Base-by-base conservation (phyloP, 306 rosid genomes). In the Cicer yamashitae region DNA sequence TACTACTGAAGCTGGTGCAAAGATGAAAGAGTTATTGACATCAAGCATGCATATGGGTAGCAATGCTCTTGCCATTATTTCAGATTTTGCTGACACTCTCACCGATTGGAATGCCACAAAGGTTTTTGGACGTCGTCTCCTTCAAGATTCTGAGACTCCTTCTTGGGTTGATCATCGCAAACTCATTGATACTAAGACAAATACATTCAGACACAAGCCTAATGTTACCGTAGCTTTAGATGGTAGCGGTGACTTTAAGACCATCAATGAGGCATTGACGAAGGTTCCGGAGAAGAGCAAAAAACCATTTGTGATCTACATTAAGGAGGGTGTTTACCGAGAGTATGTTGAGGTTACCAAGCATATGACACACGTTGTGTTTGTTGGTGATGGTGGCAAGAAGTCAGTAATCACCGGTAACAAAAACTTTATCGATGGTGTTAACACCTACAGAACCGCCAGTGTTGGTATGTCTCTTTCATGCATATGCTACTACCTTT, bases 11-110 rank as follows among this genome's bases (percentile, higher is more conserved):
- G 94, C 94, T 0, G 80, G 89, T 0, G 46, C 37, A 18, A 83
- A 87, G 52, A 94, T 90, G 97, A 84, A 62, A 78, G 40, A 9
- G 4, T 63, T 86, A 0, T 77, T 90, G 81, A 79, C 76, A 13
- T 43, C 75, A 0, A 76, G 85, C 15, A 92, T 87, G 91, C 73
- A 51, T 41, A 20, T 87, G 71, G 84, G 87, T 56, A 85, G 96
- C 84, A 92, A 90, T 38, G 82, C 77, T 0, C 87, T 92, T 1
- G 85, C 96, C 70, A 92, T 88, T 51, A 75, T 92, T 8, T 15
- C 88, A 0, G 65, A 83, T 3, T 14, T 87, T 11, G 78, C 92
- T 1, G 53, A 78, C 0, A 40, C 77, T 2, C 46, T 88, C 11
- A 1, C 82, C 0, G 84, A 67, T 8, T 39, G 82, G 25, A 60